phyloP scores from a whole-genome alignment of 805 yeast species.

The Metschnikowia arizonensis region DNA sequence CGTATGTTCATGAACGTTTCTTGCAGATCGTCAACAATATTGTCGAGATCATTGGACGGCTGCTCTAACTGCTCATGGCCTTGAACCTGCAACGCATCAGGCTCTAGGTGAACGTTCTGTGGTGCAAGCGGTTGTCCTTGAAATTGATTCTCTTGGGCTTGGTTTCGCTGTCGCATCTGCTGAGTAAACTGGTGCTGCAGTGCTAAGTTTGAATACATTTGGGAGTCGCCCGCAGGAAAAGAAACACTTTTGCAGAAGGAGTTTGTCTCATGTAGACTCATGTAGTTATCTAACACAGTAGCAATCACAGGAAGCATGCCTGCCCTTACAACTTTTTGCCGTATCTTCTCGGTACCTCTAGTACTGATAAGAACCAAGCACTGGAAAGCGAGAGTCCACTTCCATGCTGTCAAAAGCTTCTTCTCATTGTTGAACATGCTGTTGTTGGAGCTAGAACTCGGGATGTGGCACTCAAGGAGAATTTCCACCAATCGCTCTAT shows the following conservation, averaged over 20 bases:
- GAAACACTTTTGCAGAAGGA: conserved; percentile 18
- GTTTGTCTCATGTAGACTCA: conserved; percentile 41
- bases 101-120: neutral
- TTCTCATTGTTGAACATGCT: conserved; percentile 35
- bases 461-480: conserved; percentile 67
- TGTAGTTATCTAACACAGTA: conserved; percentile 85
- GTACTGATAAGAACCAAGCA: conserved; percentile 89
- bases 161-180: conserved; percentile 5
- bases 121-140: neutral
- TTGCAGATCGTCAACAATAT: conserved; percentile 5
- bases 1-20: conserved; percentile 11
- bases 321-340: conserved; percentile 84
- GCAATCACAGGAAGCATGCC: conserved; percentile 90
- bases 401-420: conserved; percentile 78
- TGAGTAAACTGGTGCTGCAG: conserved; percentile 1
- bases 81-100: conserved; percentile 1
- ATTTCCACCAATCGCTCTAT: conserved; percentile 83
- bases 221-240: neutral
- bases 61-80: neutral
- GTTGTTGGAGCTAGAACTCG: conserved; percentile 27
- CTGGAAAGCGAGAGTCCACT: conserved; percentile 94
- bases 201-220: conserved; percentile 6
- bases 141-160: conserved; percentile 2
- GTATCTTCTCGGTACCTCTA: conserved; percentile 81
- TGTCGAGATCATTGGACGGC: neutral